phyloP scores from a whole-genome alignment of 2,329 filamentous ascomycete genomes.

The Phialophora expanda region DNA sequence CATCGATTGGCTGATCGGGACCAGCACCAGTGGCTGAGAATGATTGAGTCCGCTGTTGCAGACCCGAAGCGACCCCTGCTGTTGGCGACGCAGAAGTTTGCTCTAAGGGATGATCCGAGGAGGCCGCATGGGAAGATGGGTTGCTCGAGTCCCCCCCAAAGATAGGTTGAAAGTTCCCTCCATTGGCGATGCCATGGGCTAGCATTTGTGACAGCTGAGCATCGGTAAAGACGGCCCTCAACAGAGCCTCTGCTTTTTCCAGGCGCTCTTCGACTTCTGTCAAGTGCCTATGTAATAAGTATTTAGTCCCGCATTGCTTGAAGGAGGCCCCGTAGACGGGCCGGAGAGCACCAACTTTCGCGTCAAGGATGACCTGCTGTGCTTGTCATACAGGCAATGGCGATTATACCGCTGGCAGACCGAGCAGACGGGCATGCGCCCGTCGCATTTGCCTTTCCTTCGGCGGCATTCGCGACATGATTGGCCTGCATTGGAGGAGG shows the following conservation, averaged over 20 bases:
- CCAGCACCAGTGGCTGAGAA: slow-evolving; percentile 10
- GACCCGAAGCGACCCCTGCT: background rate
- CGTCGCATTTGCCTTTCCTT: slow-evolving; percentile 35
- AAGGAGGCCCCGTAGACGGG: background rate
- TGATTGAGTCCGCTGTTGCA: slow-evolving; percentile 4
- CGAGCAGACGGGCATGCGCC: slow-evolving; percentile 35
- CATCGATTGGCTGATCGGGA: slow-evolving; percentile 20
- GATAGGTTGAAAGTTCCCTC: slow-evolving; percentile 2
- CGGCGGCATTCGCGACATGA: slow-evolving; percentile 34
- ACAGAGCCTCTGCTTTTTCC: slow-evolving; percentile 33
- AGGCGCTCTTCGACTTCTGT: slow-evolving; percentile 36
- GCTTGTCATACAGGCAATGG: slow-evolving; percentile 37
- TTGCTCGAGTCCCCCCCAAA: background rate
- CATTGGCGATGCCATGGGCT: slow-evolving; percentile 25
- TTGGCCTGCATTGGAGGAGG: slow-evolving; percentile 28
- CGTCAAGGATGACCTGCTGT: slow-evolving; percentile 35
- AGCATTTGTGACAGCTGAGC: slow-evolving; percentile 32
- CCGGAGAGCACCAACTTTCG: slow-evolving; percentile 25
- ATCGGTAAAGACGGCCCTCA: slow-evolving; percentile 33
- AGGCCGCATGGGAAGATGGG: background rate
- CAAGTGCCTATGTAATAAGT: slow-evolving; percentile 25
- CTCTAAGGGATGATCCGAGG: background rate
- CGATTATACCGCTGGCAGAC: slow-evolving; percentile 36
- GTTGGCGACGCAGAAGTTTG: slow-evolving; percentile 1
- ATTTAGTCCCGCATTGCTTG: slow-evolving; percentile 9